Evolutionary conservation across 2,329 filamentous ascomycete genomes (phyloP).

Genomic region (Raffaelea ambrosiae): DNA sequence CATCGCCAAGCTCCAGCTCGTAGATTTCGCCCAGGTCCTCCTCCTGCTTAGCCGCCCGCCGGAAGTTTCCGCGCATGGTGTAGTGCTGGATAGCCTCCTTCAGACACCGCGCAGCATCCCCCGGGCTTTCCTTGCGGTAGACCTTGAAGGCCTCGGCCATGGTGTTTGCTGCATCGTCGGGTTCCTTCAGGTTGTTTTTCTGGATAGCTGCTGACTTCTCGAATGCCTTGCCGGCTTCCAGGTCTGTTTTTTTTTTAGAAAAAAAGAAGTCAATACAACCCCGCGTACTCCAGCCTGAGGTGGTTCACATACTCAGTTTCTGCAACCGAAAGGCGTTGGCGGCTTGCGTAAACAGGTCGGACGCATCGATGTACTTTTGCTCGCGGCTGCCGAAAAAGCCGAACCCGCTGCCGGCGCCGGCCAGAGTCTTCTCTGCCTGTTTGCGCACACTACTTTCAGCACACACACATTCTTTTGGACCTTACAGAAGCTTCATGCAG

Average conservation of each 20-base stretch:
- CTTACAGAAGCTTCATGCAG: neutral
- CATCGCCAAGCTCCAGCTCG: conserved; percentile 72
- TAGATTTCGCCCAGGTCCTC: conserved; percentile 81
- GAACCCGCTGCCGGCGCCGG: conserved; percentile 71
- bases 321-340: conserved; percentile 88
- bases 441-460: neutral
- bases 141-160: conserved; percentile 90
- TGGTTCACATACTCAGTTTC: conserved; percentile 56
- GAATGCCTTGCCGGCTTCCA: conserved; percentile 79
- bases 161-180: conserved; percentile 84
- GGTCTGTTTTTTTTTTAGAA: too few species aligned
- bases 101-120: conserved; percentile 74
- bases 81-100: conserved; percentile 77
- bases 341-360: conserved; percentile 78
- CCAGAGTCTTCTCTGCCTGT: conserved; percentile 79
- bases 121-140: conserved; percentile 76
- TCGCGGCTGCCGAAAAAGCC: conserved; percentile 79
- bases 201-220: conserved; percentile 81
- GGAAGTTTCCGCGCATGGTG: conserved; percentile 81
- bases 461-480: conserved; percentile 15
- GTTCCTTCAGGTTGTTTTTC: conserved; percentile 73
- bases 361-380: conserved; percentile 85
- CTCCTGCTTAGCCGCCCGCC: conserved; percentile 82
- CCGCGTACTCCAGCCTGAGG: too few species aligned
- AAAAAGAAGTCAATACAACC: too few species aligned